Evolutionary conservation across 2,329 filamentous ascomycete species (phyloP), one percentile per base, ranked within the genome.

Genomic region (Metarhizium album): DNA sequence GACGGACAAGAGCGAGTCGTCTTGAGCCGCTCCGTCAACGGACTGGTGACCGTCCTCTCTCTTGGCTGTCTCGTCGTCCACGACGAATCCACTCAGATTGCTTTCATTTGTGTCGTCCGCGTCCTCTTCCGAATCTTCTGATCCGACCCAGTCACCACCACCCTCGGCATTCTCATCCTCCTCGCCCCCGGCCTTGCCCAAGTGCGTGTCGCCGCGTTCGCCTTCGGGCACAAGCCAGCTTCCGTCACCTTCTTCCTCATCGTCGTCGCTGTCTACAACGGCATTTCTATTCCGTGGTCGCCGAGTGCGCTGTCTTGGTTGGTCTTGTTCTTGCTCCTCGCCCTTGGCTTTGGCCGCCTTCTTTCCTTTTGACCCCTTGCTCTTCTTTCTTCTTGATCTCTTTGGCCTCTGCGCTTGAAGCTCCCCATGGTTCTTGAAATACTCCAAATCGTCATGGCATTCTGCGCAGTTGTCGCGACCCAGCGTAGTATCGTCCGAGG

Each of bases 81-180:
- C 74, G 29, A 81, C 65, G 47, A 83, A 79, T 59, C 72, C 79
- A 56, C 74, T 72, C 33, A 80, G 67, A 20, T 75, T 75, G 58
- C 75, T 80, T 45, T 68, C 71, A 20, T 75, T 72, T 20, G 76
- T 70, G 2, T 74, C 74, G 9, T 79, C 75, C 24, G 78, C 80
- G 3, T 78, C 75, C 38, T 73, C 67, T 13, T 69, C 66, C 0
- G 84, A 87, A 60, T 93, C 86, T 29, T 86, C 81, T 0, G 84
- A 82, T 37, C 78, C 78, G 47, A 95, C 74, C 64, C 81, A 88
- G 51, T 94, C 87, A 22, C 89, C 90, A 3, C 85, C 88, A 2
- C 89, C 89, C 63, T 95, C 90, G 2, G 86, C 87, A 62, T 95
- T 81, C 65, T 95, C 89, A 55, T 95, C 88, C 48, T 89, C 86